Evolutionary conservation across 805 yeast species (phyloP).

Genomic region (Sungouiozyma intestinalis): DNA sequence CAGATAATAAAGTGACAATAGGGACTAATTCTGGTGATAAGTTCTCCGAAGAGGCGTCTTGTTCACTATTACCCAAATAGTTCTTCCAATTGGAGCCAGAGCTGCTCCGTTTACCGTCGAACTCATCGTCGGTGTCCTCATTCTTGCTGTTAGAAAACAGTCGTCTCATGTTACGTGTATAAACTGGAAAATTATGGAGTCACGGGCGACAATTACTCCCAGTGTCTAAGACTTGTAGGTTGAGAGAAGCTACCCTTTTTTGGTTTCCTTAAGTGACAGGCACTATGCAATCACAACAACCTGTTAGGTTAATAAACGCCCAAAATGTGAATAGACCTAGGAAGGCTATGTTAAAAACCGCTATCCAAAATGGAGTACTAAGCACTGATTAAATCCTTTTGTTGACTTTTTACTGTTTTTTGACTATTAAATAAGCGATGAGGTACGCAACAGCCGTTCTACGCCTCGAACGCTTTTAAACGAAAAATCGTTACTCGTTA

Average conservation of each 20-base stretch:
- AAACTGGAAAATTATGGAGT: too few relatives aligned
- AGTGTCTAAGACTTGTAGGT: too few relatives aligned
- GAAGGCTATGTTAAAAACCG: too few relatives aligned
- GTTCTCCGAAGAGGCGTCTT: neutral
- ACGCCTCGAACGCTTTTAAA: neutral
- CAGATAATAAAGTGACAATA: constrained; percentile 60
- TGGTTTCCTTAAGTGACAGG: too few relatives aligned
- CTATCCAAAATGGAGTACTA: too few relatives aligned
- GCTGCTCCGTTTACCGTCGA: neutral
- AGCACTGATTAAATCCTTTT: neutral
- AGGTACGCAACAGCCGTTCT: neutral
- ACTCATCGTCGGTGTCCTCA: neutral
- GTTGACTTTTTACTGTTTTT: neutral
- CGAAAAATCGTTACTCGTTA: too few relatives aligned
- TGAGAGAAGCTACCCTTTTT: too few relatives aligned
- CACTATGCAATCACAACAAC: too few relatives aligned
- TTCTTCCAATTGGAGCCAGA: neutral
- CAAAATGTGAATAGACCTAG: too few relatives aligned
- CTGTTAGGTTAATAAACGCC: too few relatives aligned
- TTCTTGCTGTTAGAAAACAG: neutral
- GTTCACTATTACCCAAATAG: neutral
- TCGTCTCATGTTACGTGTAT: neutral
- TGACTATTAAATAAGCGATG: neutral
- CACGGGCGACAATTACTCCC: too few relatives aligned
- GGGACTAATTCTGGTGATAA: constrained; percentile 42